Base-by-base conservation (phyloP, 2,329 filamentous ascomycete genomes). In the Fusarium drepaniforme region DNA sequence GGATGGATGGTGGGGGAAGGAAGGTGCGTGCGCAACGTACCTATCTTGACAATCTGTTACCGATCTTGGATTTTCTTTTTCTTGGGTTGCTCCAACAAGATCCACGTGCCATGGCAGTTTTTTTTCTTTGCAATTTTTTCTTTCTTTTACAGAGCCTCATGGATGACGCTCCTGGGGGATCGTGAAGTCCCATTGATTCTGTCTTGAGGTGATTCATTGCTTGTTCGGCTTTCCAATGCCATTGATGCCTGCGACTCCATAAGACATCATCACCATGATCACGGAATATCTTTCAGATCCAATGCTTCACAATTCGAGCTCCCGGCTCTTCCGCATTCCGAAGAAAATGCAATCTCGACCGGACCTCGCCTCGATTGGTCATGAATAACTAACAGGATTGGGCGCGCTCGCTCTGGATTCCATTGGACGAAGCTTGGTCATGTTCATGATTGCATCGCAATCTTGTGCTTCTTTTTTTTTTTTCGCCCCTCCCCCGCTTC, bases 21-120 rank as follows among this genome's bases (percentile, higher is more conserved):
- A 64, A 75, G 67, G 69, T 76, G 68, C 64, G 67, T 66, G 70
- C 62, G 58, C 57, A 77, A 72, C 68, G 73, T 77, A 77, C 68
- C 64, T 72, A 51, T 74, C 73, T 76, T 71, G 75, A 71, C 71
- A 78, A 73, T 67, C 67, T 75, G 70, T 69, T 67, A 70, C 72
- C 69, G 66, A 75, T 70, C 70, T 75, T 73, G 76, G 65, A 67
- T 60, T 78, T 77, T 70, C 70, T 71, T 78, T 78, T 74, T 73
- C 37, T 69, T 67, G 65, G 66, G 63, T 53, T 65, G 66, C 60
- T 75, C 74, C 21, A 28, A 64, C 51, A 58, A 68, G 49, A 67
- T 75, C 65, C 68, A 66, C 64, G 67, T 74, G 73, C 73, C 73
- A 15, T 73, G 30, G 42, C 65, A 66, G 44, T 49, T 49, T 49